Conservation (phyloP, 2,329 filamentous ascomycete genomes). For the Setomelanomma holmii region DNA sequence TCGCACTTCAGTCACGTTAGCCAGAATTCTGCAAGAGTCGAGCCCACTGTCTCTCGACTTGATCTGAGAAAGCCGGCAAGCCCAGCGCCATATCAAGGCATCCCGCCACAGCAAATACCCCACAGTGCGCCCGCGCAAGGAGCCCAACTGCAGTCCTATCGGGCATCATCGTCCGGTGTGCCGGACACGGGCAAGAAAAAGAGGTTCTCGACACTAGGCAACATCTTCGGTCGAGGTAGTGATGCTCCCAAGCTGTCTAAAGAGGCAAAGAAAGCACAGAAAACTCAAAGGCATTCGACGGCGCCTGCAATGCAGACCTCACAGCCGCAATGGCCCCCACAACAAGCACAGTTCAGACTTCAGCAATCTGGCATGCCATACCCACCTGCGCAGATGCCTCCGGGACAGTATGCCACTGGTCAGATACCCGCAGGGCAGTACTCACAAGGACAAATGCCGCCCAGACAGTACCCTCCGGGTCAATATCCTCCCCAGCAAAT, state of each 20-base stretch:
- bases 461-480: constrained; percentile 17
- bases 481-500: constrained; percentile 7
- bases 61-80: constrained; percentile 34
- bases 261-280: constrained; percentile 46
- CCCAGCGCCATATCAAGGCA: constrained; percentile 28
- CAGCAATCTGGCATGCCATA: constrained; percentile 27
- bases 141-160: constrained; percentile 19
- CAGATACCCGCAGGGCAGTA: constrained; percentile 14
- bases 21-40: constrained; percentile 37
- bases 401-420: constrained; percentile 16
- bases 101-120: constrained; percentile 30
- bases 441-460: constrained; percentile 1
- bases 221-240: constrained; percentile 51
- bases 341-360: constrained; percentile 20
- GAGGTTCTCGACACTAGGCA: constrained; percentile 54
- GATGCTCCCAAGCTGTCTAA: constrained; percentile 47
- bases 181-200: constrained; percentile 50
- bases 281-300: constrained; percentile 34
- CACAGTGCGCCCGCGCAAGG: constrained; percentile 9
- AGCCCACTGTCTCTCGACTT: constrained; percentile 37
- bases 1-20: constrained; percentile 40
- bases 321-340: constrained; percentile 22
- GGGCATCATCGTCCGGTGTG: constrained; percentile 18
- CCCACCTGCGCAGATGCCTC: constrained; percentile 1
- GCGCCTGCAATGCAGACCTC: constrained; percentile 19